A percentile compares a stretch with the other conserved stretches of the same genome.
phyloP scores from a whole-genome alignment of 768 basidiomycete genomes.

The Tricholoma terreum region DNA sequence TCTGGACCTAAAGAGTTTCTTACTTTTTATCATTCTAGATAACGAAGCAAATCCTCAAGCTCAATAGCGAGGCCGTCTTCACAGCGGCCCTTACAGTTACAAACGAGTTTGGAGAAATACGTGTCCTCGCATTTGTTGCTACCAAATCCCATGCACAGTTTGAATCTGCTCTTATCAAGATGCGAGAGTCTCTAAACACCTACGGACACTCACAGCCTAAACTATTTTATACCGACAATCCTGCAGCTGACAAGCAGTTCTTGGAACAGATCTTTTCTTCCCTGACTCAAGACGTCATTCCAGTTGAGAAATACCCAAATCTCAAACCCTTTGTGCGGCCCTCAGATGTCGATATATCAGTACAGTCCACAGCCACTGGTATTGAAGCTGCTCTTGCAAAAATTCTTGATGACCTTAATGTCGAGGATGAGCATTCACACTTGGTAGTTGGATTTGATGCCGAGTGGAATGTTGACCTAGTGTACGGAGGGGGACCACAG shows the following conservation, averaged over 20 bases:
- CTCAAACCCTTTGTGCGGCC: constrained; percentile 18
- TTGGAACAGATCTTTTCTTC: constrained; percentile 8
- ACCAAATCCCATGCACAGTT: not conserved
- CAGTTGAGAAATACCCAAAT: constrained; percentile 22
- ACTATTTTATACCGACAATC: not conserved
- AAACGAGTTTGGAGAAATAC: not conserved
- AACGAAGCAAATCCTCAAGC: not conserved
- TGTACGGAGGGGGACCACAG: not conserved
- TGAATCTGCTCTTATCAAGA: not conserved
- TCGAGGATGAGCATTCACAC: constrained; percentile 5
- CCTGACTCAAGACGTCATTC: constrained; percentile 7
- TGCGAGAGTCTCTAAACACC: not conserved
- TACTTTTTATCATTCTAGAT: not conserved
- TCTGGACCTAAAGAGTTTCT: not conserved
- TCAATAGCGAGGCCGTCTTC: not conserved
- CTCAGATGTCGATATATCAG: constrained; percentile 5
- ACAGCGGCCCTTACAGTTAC: not conserved
- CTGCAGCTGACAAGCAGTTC: not conserved
- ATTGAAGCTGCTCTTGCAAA: constrained; percentile 17
- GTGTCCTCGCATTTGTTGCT: not conserved
- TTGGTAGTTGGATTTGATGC: constrained; percentile 23
- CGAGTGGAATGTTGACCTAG: constrained; percentile 24
- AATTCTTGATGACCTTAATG: constrained; percentile 14
- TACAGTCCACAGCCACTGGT: not conserved
- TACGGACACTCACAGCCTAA: not conserved